Conservation (phyloP, 495 filamentous ascomycete species). For the Arthonia radiata region DNA sequence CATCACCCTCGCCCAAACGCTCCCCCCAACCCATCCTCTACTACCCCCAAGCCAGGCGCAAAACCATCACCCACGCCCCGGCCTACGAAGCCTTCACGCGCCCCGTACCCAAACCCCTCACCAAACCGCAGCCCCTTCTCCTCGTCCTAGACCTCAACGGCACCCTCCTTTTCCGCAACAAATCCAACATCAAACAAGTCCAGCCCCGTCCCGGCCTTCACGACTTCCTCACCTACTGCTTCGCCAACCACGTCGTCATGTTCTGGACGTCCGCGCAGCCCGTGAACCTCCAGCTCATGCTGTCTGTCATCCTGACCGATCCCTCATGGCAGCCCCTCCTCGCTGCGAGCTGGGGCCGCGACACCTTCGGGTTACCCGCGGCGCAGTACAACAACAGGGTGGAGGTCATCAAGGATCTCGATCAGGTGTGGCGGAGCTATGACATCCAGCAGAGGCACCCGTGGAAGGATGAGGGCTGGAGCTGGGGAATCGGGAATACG, state of each 20-base stretch:
- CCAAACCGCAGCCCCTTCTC: slow-evolving; percentile 28
- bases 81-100: too few relatives aligned
- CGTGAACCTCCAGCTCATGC: slow-evolving; percentile 40
- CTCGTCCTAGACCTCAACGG: slow-evolving; percentile 86
- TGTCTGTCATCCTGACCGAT: slow-evolving; percentile 23
- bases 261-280: slow-evolving; percentile 76
- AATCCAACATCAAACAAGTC: slow-evolving; percentile 24
- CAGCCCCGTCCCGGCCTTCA: slow-evolving; percentile 32
- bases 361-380: slow-evolving; percentile 39
- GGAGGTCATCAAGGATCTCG: slow-evolving; percentile 71
- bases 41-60: too few relatives aligned
- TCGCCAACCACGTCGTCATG: slow-evolving; percentile 47
- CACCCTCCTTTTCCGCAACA: slow-evolving; percentile 46
- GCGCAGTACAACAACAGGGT: slow-evolving; percentile 42
- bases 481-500: slow-evolving; percentile 72
- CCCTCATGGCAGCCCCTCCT: slow-evolving; percentile 19
- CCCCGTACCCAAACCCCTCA: slow-evolving; percentile 9
- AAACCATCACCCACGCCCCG: too few relatives aligned
- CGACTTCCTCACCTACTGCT: slow-evolving; percentile 39
- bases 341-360: slow-evolving; percentile 55
- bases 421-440: slow-evolving; percentile 37
- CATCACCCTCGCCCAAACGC: too few relatives aligned
- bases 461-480: slow-evolving; percentile 10
- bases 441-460: slow-evolving; percentile 28
- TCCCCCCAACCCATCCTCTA: too few relatives aligned